Conservation (phyloP, 2,329 filamentous ascomycete genomes). For the Pestalotiopsis sp. region DNA sequence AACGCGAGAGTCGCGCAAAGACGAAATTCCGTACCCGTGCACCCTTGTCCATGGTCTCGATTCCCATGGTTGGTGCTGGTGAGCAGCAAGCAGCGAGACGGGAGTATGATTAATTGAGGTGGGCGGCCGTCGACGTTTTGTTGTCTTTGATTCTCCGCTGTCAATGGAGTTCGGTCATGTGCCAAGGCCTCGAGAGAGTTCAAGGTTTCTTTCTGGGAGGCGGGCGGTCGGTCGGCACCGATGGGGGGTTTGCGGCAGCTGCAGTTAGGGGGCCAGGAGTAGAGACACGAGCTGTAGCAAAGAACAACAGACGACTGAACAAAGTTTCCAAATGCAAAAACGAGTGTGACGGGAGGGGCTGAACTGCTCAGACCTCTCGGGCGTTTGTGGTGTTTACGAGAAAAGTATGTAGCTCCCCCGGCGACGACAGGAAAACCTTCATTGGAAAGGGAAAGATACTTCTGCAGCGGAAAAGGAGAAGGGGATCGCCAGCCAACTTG, state of each 20-base stretch:
- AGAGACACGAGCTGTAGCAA: too few relatives aligned
- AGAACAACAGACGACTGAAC: background rate
- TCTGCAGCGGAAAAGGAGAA: conserved; percentile 6
- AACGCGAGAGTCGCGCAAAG: conserved; percentile 26
- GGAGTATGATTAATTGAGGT: conserved; percentile 1
- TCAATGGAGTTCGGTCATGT: background rate
- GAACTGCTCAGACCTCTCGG: background rate
- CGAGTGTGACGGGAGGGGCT: background rate
- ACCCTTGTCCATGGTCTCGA: conserved; percentile 11
- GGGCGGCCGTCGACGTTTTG: background rate
- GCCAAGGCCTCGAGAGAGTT: background rate
- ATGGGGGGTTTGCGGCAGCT: background rate
- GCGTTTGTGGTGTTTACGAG: background rate
- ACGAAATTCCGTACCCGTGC: conserved; percentile 12
- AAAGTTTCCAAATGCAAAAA: background rate
- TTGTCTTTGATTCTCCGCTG: background rate
- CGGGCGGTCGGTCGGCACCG: background rate
- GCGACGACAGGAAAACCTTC: background rate
- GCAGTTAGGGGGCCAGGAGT: background rate
- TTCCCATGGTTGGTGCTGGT: conserved; percentile 12
- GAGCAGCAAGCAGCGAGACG: background rate
- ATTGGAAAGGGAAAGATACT: background rate
- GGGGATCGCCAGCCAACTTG: background rate
- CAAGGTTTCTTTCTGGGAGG: background rate
- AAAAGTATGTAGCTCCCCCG: background rate